Percentiles rank a stretch among this genome's conserved stretches.
Conservation (phyloP, 1,139 yeast species). For the Scheffersomyces parashehatae region DNA sequence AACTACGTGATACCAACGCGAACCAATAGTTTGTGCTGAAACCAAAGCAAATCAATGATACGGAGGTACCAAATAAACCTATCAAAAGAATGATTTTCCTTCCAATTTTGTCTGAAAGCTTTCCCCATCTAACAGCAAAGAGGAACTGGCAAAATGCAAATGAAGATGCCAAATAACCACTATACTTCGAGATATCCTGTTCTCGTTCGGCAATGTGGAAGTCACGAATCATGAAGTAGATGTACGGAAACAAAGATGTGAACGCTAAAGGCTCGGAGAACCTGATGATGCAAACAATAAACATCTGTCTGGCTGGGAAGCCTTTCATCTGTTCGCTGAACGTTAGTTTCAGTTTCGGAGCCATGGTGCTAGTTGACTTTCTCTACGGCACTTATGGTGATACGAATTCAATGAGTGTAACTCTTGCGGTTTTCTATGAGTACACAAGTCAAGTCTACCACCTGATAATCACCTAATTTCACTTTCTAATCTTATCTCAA, state of each 20-base stretch:
- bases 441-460: too few species aligned
- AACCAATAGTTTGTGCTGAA: slow-evolving; percentile 49
- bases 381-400: too few species aligned
- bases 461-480: too few species aligned
- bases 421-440: too few species aligned
- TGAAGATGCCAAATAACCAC: slow-evolving; percentile 59
- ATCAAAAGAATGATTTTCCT: slow-evolving; percentile 54
- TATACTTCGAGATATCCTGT: slow-evolving; percentile 54
- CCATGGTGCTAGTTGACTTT: not conserved
- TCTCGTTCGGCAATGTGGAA: slow-evolving; percentile 53
- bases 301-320: slow-evolving; percentile 54
- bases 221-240: slow-evolving; percentile 63
- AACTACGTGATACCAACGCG: slow-evolving; percentile 52
- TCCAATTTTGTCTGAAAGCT: slow-evolving; percentile 54
- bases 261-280: slow-evolving; percentile 65
- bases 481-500: too few species aligned
- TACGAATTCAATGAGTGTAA: too few species aligned
- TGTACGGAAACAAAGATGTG: slow-evolving; percentile 64
- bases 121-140: slow-evolving; percentile 62
- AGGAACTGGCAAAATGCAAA: slow-evolving; percentile 57
- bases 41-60: slow-evolving; percentile 53
- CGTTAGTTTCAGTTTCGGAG: not conserved
- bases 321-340: slow-evolving; percentile 21
- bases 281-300: slow-evolving; percentile 46
- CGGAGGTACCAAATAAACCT: slow-evolving; percentile 53